A percentile compares a stretch with the other conserved stretches of the same genome.
Evolutionary conservation across 2,329 filamentous ascomycete genomes (phyloP).

Genomic region (Cryphonectria carpinicola): DNA sequence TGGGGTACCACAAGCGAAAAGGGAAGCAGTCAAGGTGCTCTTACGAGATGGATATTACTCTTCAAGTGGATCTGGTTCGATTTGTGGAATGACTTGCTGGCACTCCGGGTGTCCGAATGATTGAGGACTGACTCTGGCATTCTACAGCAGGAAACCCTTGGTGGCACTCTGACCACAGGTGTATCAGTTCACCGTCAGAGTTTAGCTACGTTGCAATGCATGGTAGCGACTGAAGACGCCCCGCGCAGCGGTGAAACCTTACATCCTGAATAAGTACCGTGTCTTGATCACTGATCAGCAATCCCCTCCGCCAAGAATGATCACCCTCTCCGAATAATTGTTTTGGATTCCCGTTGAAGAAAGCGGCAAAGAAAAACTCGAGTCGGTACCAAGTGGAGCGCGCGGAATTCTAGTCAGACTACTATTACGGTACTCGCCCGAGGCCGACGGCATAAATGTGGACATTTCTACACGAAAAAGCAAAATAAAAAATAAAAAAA

Average conservation of each 20-base stretch:
- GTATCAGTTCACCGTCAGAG: not conserved
- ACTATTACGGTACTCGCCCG: not conserved
- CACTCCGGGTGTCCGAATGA: not conserved
- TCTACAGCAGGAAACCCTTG: not conserved
- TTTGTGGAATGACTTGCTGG: not conserved
- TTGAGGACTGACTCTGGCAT: not conserved
- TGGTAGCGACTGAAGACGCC: not conserved
- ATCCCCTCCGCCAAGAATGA: too few species aligned
- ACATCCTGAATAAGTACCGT: not conserved
- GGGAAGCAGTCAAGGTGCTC: not conserved
- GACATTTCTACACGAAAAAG: not conserved
- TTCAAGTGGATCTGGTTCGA: not conserved
- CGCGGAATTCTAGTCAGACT: not conserved
- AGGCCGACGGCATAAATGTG: not conserved
- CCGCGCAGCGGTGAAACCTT: not conserved
- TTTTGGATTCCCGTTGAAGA: not conserved
- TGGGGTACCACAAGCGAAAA: not conserved
- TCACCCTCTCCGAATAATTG: not conserved
- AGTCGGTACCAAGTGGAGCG: not conserved
- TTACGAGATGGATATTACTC: conserved; percentile 1
- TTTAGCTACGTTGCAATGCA: not conserved
- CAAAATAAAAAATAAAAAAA: not conserved
- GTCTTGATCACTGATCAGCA: not conserved
- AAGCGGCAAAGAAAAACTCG: not conserved
- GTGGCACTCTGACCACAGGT: not conserved